Base-by-base conservation (phyloP, 495 filamentous ascomycete species). In the Xeromyces bisporus region DNA sequence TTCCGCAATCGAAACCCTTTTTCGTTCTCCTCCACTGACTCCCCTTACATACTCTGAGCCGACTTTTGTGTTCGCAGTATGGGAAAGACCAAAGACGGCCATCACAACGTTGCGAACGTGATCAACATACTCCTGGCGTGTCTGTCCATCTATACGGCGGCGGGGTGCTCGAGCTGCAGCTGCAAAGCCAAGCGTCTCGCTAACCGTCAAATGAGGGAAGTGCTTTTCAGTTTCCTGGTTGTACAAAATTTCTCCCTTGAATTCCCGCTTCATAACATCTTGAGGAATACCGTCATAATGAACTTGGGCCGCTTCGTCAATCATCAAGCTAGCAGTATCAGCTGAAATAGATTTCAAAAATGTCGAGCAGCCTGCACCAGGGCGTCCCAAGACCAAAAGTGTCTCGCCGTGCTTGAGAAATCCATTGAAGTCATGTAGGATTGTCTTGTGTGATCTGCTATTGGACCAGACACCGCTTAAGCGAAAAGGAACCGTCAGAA, bases 101-200 rank as follows among this genome's bases (percentile, higher is more conserved):
- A 73, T 77, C 0, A 75, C 71, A 28, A 76, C 75, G 17, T 62
- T 43, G 7, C 58, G 53, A 28, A 64, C 61, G 42, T 72, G 47
- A 25, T 64, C 48, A 15, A 66, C 49, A 36, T 57, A 64, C 14
- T 44, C 39, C 6, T 52, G 33, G 14, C 60, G 46, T 13, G 55
- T 58, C 9, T 62, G 43, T 6, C 65, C 65, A 10, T 41, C 42
- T 10, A 60, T 43, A 17, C 64, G 52, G 17, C 49, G 50, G n/a
- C 49, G 43, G 0, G 65, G 67, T 10, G 62, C 58, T 27, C 66
- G 55, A 23, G 66, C 67, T 21, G 63, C 58, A 13, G 67, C 58
- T 1, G 73, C 71, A 47, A 79, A 79, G 27, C 68, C 60, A 23
- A 81, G 43, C 0, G 74, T 81, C 34, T 80, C 62, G 0, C 73